Percentiles rank a stretch among this genome's conserved stretches.
Evolutionary conservation across 2,329 filamentous ascomycete species (phyloP).

Genomic region (Clonostachys chloroleuca): DNA sequence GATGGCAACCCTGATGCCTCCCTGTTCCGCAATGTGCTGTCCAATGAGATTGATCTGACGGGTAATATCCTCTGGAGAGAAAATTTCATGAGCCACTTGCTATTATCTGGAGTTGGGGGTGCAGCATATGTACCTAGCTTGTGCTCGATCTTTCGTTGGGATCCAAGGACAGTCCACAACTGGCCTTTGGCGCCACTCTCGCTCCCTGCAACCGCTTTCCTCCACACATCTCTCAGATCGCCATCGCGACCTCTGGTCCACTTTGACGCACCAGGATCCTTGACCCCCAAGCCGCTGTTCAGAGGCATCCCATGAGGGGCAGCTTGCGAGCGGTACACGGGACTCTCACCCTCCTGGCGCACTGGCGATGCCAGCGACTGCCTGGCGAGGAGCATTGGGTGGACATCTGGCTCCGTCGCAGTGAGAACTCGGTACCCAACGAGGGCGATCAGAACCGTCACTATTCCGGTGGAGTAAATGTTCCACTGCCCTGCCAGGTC

Average conservation of each 20-base stretch:
- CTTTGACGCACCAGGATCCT: slow-evolving; percentile 72
- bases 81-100: not conserved
- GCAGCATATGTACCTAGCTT: slow-evolving; percentile 42
- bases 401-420: slow-evolving; percentile 79
- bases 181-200: slow-evolving; percentile 65
- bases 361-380: slow-evolving; percentile 78
- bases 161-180: slow-evolving; percentile 76
- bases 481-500: slow-evolving; percentile 77
- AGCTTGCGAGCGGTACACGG: slow-evolving; percentile 79
- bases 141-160: slow-evolving; percentile 70
- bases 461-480: slow-evolving; percentile 67
- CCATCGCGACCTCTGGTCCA: slow-evolving; percentile 83
- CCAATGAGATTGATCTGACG: slow-evolving; percentile 87
- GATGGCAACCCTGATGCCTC: slow-evolving; percentile 74
- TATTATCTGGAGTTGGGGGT: no score
- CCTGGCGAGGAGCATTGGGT: slow-evolving; percentile 84
- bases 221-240: slow-evolving; percentile 90
- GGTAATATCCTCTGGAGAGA: slow-evolving; percentile 59
- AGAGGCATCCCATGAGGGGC: slow-evolving; percentile 82
- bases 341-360: slow-evolving; percentile 78
- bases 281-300: slow-evolving; percentile 74
- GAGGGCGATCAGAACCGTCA: slow-evolving; percentile 60
- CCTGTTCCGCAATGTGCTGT: slow-evolving; percentile 66
- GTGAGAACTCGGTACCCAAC: slow-evolving; percentile 68
- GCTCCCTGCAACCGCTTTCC: slow-evolving; percentile 59